phyloP scores from a whole-genome alignment of 768 basidiomycete species.

The Termitomyces bulborhizus region DNA sequence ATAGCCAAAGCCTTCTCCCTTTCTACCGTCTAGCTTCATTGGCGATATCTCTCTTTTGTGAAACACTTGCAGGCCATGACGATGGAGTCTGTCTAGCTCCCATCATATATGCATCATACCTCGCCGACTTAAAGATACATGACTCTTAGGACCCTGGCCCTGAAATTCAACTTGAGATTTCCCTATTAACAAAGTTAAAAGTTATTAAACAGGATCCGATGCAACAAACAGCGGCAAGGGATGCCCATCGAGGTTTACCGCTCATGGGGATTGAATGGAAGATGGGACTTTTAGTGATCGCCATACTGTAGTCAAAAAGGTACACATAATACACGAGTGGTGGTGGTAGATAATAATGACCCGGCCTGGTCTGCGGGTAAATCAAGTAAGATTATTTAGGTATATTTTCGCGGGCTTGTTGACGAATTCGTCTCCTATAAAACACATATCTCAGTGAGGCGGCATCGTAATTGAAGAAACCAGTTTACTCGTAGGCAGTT shows the following conservation, averaged over 20 bases:
- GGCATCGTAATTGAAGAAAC: background rate
- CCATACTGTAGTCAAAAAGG: conserved; percentile 1
- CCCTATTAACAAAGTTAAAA: background rate
- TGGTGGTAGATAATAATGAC: too few species aligned
- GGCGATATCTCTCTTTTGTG: too few species aligned
- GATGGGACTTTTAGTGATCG: background rate
- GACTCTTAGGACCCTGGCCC: too few species aligned
- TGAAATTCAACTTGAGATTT: too few species aligned
- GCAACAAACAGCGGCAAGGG: background rate
- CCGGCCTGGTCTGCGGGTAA: too few species aligned
- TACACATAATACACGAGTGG: background rate
- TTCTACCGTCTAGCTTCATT: too few species aligned
- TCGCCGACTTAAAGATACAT: too few species aligned
- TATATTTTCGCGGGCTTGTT: conserved; percentile 85
- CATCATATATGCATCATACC: too few species aligned
- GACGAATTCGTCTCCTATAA: conserved; percentile 68
- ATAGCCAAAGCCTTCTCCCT: too few species aligned
- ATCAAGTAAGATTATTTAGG: conserved; percentile 58
- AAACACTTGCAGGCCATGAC: too few species aligned
- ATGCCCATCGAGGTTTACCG: background rate
- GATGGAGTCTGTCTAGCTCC: too few species aligned
- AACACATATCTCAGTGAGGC: background rate
- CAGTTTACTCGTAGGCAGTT: conserved; percentile 78
- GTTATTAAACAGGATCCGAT: background rate
- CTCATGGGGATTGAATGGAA: too few species aligned